Percentiles rank a stretch among this genome's conserved stretches.
These are phyloP conservation scores for Elasticomyces elasticus DNA, from an alignment of 495 filamentous ascomycete species.

Conservation along the genomic window DNA sequence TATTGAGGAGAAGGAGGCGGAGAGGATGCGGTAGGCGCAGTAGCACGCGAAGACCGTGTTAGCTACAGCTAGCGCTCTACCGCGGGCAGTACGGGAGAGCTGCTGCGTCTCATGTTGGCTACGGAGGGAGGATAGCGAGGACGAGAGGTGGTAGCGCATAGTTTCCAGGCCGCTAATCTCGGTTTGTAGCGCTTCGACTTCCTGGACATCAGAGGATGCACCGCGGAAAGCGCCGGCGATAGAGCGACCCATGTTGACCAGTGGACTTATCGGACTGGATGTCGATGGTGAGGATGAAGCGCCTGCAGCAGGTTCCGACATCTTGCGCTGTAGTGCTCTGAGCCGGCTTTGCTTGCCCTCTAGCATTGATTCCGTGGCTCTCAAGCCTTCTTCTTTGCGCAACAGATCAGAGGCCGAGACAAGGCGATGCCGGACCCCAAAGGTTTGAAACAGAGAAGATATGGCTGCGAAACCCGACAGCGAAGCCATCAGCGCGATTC, in stretches of 20 bases:
- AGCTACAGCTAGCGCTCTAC: conserved; percentile 44
- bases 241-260: conserved; percentile 58
- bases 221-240: conserved; percentile 52
- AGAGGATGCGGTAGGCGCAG: conserved; percentile 64
- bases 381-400: conserved; percentile 61
- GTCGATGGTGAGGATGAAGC: too few relatives aligned
- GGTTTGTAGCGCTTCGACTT: conserved; percentile 54
- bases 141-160: conserved; percentile 57
- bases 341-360: conserved; percentile 56
- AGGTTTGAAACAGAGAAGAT: conserved; percentile 70
- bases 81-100: conserved; percentile 50
- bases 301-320: conserved; percentile 19
- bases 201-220: conserved; percentile 50
- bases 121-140: conserved; percentile 49
- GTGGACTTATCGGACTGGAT: conserved; percentile 37
- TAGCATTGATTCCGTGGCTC: conserved; percentile 67
- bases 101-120: conserved; percentile 49
- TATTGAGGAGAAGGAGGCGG: conserved; percentile 52
- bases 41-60: conserved; percentile 62
- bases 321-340: conserved; percentile 53
- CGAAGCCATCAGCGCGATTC: conserved; percentile 71
- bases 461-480: conserved; percentile 75
- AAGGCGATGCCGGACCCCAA: conserved; percentile 48
- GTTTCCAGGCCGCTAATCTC: conserved; percentile 69
- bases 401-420: conserved; percentile 52